These are phyloP conservation scores for Rhizoctonia solani DNA, from an alignment of 1,284 basidiomycete genomes.

Conservation along the genomic window DNA sequence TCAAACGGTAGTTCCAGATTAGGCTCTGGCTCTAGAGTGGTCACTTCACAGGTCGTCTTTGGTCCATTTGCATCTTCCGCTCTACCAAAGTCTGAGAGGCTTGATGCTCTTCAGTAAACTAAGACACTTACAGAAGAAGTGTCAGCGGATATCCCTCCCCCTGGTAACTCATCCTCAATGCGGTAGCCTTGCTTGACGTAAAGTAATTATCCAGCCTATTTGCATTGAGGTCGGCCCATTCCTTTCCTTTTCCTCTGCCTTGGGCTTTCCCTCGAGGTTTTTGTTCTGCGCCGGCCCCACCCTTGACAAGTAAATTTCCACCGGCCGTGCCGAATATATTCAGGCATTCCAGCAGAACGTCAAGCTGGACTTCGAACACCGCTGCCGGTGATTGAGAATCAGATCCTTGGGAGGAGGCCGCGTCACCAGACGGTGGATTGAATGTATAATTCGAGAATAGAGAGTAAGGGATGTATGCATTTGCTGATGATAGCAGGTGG, in stretches of 20 bases:
- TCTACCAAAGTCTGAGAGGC: conserved; percentile 50
- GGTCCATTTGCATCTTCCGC: conserved; percentile 83
- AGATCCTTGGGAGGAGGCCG: conserved; percentile 42
- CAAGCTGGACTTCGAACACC: conserved; percentile 78
- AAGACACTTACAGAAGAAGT: conserved; percentile 70
- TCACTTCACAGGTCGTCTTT: conserved; percentile 85
- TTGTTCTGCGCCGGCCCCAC: conserved; percentile 40
- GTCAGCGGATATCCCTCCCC: conserved; percentile 80
- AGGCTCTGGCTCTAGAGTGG: conserved; percentile 83
- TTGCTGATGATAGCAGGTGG: conserved; percentile 54
- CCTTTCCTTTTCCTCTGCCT: conserved; percentile 41
- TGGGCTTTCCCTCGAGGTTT: conserved; percentile 52
- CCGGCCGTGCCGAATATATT: conserved; percentile 88
- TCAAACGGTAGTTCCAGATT: conserved; percentile 81
- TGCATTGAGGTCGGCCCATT: conserved; percentile 44
- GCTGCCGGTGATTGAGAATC: conserved; percentile 45
- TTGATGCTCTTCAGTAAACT: neutral
- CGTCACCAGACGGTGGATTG: conserved; percentile 47
- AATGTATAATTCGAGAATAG: conserved; percentile 80
- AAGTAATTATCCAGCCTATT: conserved; percentile 31
- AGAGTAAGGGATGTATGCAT: conserved; percentile 79
- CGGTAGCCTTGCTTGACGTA: conserved; percentile 63
- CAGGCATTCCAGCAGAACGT: conserved; percentile 83
- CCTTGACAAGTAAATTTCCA: conserved; percentile 5
- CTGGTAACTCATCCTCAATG: conserved; percentile 82